These are phyloP conservation scores for Gastrolobium bilobum DNA, from an alignment of 306 rosid species.

Conservation along the genomic window DNA sequence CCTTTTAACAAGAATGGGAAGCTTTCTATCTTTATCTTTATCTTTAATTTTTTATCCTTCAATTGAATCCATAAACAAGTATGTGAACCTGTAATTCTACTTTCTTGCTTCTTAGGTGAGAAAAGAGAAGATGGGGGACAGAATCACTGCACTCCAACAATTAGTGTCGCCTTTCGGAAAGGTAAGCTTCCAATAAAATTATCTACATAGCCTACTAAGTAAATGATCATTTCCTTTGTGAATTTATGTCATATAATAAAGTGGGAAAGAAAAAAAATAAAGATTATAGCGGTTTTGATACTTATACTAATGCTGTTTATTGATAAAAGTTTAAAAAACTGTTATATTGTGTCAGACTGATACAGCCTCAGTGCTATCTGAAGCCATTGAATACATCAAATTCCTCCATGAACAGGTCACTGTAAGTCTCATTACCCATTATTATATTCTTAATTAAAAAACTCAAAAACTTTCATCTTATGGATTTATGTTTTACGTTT, in stretches of 20 bases:
- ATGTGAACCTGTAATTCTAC: conserved; percentile 55
- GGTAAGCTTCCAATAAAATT: conserved; percentile 61
- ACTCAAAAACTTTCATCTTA: conserved; percentile 18
- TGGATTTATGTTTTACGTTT: background rate
- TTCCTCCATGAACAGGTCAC: conserved; percentile 93
- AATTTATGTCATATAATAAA: conserved; percentile 42
- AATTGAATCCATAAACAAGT: conserved; percentile 35
- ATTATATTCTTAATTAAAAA: background rate
- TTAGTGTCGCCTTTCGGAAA: conserved; percentile 99
- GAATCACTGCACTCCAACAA: conserved; percentile 99
- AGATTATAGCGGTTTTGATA: background rate
- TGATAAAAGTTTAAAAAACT: conserved; percentile 44
- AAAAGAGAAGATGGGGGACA: conserved; percentile 99
- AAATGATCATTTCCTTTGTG: conserved; percentile 54
- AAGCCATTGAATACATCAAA: conserved; percentile 96
- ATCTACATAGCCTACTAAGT: conserved; percentile 36
- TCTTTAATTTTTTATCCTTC: conserved; percentile 26
- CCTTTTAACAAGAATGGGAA: conserved; percentile 46
- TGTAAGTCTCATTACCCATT: conserved; percentile 70
- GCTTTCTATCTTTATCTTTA: conserved; percentile 46
- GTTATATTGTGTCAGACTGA: conserved; percentile 81
- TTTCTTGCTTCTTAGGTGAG: conserved; percentile 71
- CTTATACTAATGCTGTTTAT: conserved; percentile 11
- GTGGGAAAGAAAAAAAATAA: background rate
- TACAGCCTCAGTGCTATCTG: conserved; percentile 99